Evolutionary conservation across 1,139 yeast genomes (phyloP).

Genomic region (Protomyces inouyei): DNA sequence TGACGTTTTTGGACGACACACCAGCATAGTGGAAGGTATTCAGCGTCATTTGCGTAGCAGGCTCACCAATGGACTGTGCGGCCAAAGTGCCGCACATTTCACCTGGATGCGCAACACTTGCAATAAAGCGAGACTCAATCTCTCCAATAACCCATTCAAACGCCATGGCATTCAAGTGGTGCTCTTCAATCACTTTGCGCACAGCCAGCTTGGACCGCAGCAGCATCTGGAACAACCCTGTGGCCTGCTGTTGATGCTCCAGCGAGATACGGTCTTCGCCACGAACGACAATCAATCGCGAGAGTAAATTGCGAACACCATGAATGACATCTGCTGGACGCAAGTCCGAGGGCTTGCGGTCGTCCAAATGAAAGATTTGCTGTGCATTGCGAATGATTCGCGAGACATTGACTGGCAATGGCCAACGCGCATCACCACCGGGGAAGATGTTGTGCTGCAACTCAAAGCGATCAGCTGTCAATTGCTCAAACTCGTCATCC

Average conservation of each 20-base stretch:
- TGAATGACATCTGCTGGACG: conserved; percentile 72
- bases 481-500: conserved; percentile 79
- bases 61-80: conserved; percentile 99
- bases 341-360: conserved; percentile 83
- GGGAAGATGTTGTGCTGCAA: conserved; percentile 76
- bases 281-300: conserved; percentile 68
- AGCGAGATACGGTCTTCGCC: conserved; percentile 67
- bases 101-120: conserved; percentile 94
- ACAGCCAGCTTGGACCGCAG: conserved; percentile 87
- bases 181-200: conserved; percentile 88
- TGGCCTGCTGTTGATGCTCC: conserved; percentile 92
- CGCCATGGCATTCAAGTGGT: conserved; percentile 73
- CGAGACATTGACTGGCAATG: conserved; percentile 92
- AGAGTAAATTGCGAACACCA: conserved; percentile 67
- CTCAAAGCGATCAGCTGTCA: conserved; percentile 68
- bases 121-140: conserved; percentile 86
- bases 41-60: conserved; percentile 98
- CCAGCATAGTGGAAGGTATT: conserved; percentile 99
- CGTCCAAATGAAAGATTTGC: conserved; percentile 91
- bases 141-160: conserved; percentile 96
- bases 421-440: conserved; percentile 90
- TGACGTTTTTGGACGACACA: conserved; percentile 97
- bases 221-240: conserved; percentile 81
- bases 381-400: conserved; percentile 97
- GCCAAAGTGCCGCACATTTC: conserved; percentile 99